Evolutionary conservation across 148 eudicot species (phyloP).

Genomic region (Bassia scoparia): DNA sequence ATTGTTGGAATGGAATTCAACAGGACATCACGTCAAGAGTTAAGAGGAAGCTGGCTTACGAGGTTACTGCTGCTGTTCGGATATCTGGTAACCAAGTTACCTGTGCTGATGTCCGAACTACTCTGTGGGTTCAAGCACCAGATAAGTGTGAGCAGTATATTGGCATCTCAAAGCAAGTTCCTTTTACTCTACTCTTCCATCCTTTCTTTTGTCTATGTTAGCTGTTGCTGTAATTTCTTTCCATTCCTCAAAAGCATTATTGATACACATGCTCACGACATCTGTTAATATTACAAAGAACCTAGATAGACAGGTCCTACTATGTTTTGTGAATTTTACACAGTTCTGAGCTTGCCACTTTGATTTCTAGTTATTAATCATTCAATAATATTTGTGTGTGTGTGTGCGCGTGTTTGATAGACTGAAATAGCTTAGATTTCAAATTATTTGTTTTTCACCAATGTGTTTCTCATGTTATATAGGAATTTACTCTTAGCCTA

Average conservation of each 20-base stretch:
- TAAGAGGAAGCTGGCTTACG: slow-evolving; percentile 70
- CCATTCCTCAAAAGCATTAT: too few species aligned
- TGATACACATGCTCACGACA: too few species aligned
- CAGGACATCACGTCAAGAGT: slow-evolving; percentile 76
- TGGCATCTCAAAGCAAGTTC: slow-evolving; percentile 64
- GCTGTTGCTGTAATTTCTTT: too few species aligned
- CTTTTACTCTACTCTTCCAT: not conserved
- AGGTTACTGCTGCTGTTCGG: slow-evolving; percentile 65
- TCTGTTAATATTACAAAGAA: too few species aligned
- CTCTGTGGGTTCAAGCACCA: slow-evolving; percentile 70
- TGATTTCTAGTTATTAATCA: not conserved
- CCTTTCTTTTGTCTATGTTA: not conserved
- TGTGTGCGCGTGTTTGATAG: not conserved
- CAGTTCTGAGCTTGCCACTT: not conserved
- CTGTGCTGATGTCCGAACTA: slow-evolving; percentile 53
- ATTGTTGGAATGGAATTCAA: slow-evolving; percentile 89
- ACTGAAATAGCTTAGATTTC: not conserved
- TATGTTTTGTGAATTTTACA: not conserved
- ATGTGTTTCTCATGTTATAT: not conserved
- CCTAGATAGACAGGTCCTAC: not conserved
- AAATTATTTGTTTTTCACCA: not conserved
- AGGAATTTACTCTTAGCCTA: too few species aligned
- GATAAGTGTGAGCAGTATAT: slow-evolving; percentile 80
- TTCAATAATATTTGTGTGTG: too few species aligned
- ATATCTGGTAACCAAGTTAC: slow-evolving; percentile 69